A percentile compares a stretch with the other conserved stretches of the same genome.
Conservation (phyloP, 169 alveolate genomes). For the Plasmodium vinckei region DNA sequence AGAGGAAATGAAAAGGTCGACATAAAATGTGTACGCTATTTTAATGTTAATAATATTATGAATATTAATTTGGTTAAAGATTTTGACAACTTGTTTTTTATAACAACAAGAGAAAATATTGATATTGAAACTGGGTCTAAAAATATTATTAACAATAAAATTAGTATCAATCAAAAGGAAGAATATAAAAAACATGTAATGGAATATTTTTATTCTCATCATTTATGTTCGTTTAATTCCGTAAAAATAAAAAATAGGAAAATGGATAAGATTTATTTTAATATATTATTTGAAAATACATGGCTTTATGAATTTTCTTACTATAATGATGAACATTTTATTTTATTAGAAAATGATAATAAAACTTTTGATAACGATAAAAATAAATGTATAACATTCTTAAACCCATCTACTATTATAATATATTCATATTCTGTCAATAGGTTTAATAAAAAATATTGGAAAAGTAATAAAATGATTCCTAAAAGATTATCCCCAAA, state of each 20-base stretch:
- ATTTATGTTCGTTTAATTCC: conserved; percentile 17
- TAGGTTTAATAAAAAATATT: too few relatives aligned
- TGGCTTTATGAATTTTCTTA: conserved; percentile 14
- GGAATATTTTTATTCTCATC: not conserved
- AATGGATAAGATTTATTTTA: conserved; percentile 19
- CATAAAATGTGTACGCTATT: conserved; percentile 18
- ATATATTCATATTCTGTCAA: conserved; percentile 11
- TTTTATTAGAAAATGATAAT: not conserved
- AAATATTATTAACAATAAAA: not conserved
- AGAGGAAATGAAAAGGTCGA: conserved; percentile 52
- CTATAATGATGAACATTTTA: conserved; percentile 11
- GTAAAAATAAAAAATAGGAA: conserved; percentile 12
- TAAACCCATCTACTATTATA: conserved; percentile 14
- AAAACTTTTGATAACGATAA: not conserved
- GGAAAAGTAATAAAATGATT: not conserved
- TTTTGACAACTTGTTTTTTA: conserved; percentile 43
- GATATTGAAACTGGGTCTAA: not conserved
- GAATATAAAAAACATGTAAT: not conserved
- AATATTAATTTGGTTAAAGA: conserved; percentile 26
- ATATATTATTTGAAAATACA: conserved; percentile 26
- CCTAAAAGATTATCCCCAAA: not conserved
- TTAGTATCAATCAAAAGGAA: not conserved
- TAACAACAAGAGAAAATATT: conserved; percentile 16
- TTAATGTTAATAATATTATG: conserved; percentile 15
- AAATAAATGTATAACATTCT: conserved; percentile 5